Percentiles rank a stretch among this genome's conserved stretches.
Conservation (phyloP, 2,329 filamentous ascomycete genomes). For the Ceratocystis cubensis region DNA sequence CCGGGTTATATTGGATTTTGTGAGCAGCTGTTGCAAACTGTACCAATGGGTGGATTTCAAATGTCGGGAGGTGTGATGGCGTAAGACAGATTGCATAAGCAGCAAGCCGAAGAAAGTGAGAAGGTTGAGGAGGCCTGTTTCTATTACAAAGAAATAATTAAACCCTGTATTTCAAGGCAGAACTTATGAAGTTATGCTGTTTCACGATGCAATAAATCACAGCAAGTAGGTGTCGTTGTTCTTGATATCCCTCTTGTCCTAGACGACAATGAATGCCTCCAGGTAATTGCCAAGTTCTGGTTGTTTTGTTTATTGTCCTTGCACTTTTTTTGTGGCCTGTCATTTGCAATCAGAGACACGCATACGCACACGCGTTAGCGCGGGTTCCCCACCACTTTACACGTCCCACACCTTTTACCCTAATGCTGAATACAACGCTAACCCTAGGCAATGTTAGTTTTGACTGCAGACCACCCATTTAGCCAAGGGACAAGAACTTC, state of each 20-base stretch:
- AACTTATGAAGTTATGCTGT: background rate
- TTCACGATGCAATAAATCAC: background rate
- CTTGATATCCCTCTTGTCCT: background rate
- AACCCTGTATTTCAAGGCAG: background rate
- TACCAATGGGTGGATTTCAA: background rate
- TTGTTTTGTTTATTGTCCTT: background rate
- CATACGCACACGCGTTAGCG: background rate
- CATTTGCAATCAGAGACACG: background rate
- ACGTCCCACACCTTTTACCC: conserved; percentile 9
- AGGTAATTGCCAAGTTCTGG: background rate
- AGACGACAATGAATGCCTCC: background rate
- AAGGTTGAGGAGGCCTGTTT: background rate
- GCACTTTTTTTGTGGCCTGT: background rate
- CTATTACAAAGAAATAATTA: background rate
- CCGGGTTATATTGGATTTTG: background rate
- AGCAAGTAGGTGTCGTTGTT: background rate
- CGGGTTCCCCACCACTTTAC: conserved; percentile 19
- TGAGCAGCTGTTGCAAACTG: background rate
- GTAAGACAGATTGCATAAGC: background rate
- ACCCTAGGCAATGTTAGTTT: background rate
- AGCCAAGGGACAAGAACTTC: no score
- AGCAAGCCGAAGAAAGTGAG: background rate
- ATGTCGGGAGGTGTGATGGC: background rate
- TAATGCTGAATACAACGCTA: background rate
- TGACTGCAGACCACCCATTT: no score